Evolutionary conservation across 352 stramenopile species (phyloP).

Genomic region (Phytophthora sp.): DNA sequence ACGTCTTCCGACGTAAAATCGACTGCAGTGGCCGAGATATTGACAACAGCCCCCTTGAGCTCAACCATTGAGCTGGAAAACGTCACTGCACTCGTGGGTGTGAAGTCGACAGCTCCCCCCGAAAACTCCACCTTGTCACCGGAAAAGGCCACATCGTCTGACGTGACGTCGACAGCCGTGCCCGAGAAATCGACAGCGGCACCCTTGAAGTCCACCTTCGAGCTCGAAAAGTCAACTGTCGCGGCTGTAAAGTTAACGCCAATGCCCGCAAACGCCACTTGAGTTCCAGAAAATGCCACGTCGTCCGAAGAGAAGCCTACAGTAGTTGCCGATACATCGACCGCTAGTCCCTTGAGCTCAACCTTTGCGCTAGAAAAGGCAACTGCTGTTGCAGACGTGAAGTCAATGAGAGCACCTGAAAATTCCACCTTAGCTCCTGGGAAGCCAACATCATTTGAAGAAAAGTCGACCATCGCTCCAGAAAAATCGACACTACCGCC

Average conservation of each 20-base stretch:
- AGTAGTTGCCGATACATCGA: neutral
- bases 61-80: too few species aligned
- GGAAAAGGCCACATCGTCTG: too few species aligned
- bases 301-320: constrained; percentile 4
- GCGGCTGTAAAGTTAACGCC: neutral
- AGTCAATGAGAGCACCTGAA: neutral
- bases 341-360: too few species aligned
- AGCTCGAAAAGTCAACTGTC: constrained; percentile 5
- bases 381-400: neutral
- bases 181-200: constrained; percentile 24
- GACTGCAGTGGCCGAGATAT: too few species aligned
- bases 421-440: neutral
- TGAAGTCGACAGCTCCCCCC: too few species aligned
- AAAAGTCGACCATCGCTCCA: constrained; percentile 8
- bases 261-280: constrained; percentile 1
- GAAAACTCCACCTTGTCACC: too few species aligned
- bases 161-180: too few species aligned
- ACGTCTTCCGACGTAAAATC: too few species aligned
- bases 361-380: constrained; percentile 1
- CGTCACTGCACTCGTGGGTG: too few species aligned
- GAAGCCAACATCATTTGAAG: neutral
- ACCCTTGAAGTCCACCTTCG: neutral
- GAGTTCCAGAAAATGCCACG: constrained; percentile 1
- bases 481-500: constrained; percentile 6
- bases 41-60: too few species aligned